Base-by-base conservation (phyloP, 768 basidiomycete genomes). In the Kwoniella dendrophila region DNA sequence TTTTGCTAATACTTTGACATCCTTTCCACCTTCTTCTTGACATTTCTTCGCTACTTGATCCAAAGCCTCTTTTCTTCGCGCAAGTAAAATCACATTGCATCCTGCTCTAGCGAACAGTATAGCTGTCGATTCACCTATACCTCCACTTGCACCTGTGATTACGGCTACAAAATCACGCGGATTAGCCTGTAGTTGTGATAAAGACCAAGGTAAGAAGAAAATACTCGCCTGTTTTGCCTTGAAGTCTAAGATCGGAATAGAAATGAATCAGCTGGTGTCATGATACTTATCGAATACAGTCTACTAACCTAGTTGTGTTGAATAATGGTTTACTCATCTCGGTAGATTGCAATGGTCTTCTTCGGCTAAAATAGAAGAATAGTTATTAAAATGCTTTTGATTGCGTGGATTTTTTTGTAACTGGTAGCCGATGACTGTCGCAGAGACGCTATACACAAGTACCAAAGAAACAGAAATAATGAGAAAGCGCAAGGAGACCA, bases 21-120 rank as follows among this genome's bases (percentile, higher is more conserved):
- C 90, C 47, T 86, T 83, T 45, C 84, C 83, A 40, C 88, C 88
- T 1, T 88, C 85, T 72, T 84, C 86, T 68, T 86, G 85, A 79
- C 90, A 88, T n/a, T 85, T 83, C 59, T 87, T 85, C 29, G 84
- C 82, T 41, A 93, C 88, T 27, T 80, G 80, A 67, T 86, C 83
- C 45, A 96, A 83, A 26, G 84, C 85, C 20, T 93, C 90, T 41
- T 72, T 80, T 43, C 92, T 84, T 45, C 92, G 86, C 50, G 92
- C 91, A 16, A 89, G 81, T 41, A 94, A 85, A 71, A 95, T 88
- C 44, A 95, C 81, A 72, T 95, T 94, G 30, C 90, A 87, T 48
- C 92, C 93, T 41, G 86, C 91, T 88, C 92, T 92, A 40, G 93
- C 92, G 66, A 94, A 95, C 51, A 96, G 84, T 47, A 91, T 72